Evolutionary conservation across 2,329 filamentous ascomycete genomes (phyloP).

Genomic region (Diaporthe amygdali): DNA sequence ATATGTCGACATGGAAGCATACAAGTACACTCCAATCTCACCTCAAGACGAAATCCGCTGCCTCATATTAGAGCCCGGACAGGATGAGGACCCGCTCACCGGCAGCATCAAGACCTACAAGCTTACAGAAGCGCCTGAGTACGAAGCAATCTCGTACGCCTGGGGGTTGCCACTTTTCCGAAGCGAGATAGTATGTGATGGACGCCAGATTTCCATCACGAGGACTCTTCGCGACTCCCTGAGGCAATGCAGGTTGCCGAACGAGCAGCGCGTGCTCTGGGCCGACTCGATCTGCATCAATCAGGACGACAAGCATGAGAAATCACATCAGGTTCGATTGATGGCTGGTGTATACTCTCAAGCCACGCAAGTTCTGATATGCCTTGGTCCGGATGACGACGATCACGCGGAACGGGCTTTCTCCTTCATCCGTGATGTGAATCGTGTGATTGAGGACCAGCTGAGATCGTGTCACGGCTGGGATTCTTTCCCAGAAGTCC

Average conservation of each 20-base stretch:
- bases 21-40: neutral
- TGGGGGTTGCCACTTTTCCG: neutral
- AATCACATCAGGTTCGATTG: neutral
- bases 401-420: neutral
- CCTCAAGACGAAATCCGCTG: neutral
- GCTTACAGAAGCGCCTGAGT: neutral
- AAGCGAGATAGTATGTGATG: neutral
- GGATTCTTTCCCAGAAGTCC: neutral
- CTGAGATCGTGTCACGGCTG: neutral
- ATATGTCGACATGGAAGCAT: too few relatives aligned
- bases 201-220: neutral
- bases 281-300: constrained; percentile 2
- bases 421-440: neutral
- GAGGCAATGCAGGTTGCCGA: neutral
- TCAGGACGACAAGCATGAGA: neutral
- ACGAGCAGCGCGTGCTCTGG: neutral
- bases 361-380: neutral
- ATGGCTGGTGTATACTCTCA: neutral
- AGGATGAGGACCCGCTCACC: neutral
- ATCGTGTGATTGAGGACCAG: neutral
- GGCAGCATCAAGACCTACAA: neutral
- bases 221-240: neutral
- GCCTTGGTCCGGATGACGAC: neutral
- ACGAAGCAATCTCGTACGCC: neutral
- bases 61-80: neutral